Base-by-base conservation (phyloP, 352 stramenopile species). In the Pythium brachiatum region DNA sequence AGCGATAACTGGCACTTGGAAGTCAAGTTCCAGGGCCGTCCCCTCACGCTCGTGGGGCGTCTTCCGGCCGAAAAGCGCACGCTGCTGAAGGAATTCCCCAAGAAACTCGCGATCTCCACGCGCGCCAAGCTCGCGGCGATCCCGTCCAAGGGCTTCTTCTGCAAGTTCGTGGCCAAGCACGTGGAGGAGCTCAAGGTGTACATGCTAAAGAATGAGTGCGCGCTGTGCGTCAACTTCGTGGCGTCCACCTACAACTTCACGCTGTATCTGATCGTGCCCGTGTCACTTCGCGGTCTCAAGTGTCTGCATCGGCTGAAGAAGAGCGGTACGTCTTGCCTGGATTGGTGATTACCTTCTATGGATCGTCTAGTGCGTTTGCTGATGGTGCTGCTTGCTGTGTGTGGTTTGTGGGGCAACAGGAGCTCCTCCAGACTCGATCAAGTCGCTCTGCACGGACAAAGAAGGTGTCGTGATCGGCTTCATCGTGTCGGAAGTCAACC, bases 151-250 rank as follows among this genome's bases (percentile, higher is more conserved):
- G 85, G 86, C 7, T 92, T 95, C 62, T 95, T 95, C 68, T 95
- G 86, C 71, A 95, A 95, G 73, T 95, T 95, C 68, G 82, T 90
- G 32, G 82, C 83, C 38, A 94, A 94, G 63, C 82, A 92, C 66
- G 76, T 78, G 57, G 81, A 90, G 48, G 84, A 95, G 46, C 86
- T 95, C 71, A 91, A 93, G 48, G 74, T 87, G 16, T 95, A 95
- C 77, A 92, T 95, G 83, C 88, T 88, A 64, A 88, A 90, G 62
- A 79, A 95, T 72, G 81, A 88, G 66, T 93, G 85, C 59, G 79
- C 86, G 39, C 73, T 92, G 20, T 95, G 86, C 57, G 86, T 90
- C 50, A 85, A 87, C 68, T 95, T 95, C 65, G 67, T 81, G 36
- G 83, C 83, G 29, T 81, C 79, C 31, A 92, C 83, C 8, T 95